Percentiles rank a stretch among this genome's conserved stretches.
Conservation (phyloP, 768 basidiomycete genomes). For the Fomitopsis serialis region DNA sequence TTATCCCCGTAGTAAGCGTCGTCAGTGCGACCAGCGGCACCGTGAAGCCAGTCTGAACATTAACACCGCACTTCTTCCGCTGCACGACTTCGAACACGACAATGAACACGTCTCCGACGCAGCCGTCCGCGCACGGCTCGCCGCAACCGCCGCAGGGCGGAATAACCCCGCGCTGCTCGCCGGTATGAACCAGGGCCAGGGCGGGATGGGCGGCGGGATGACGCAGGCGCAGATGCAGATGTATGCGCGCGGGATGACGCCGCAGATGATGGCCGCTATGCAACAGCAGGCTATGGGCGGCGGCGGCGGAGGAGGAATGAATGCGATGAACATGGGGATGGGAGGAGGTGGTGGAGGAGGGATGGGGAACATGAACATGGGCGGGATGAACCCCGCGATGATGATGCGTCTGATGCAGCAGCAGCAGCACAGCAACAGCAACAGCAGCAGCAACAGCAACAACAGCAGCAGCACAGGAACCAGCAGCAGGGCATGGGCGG, state of each 20-base stretch:
- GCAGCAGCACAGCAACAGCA: constrained; percentile 11
- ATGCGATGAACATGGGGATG: constrained; percentile 8
- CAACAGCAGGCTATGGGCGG: constrained; percentile 5
- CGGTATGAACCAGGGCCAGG: background rate
- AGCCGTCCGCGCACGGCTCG: background rate
- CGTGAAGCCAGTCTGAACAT: background rate
- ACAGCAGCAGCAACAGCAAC: constrained; percentile 9
- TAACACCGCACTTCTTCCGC: background rate
- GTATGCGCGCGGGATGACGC: constrained; percentile 15
- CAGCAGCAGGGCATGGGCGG: background rate
- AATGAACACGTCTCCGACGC: background rate
- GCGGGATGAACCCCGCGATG: constrained; percentile 9
- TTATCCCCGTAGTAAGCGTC: background rate
- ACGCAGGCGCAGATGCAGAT: constrained; percentile 12
- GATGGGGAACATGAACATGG: constrained; percentile 18
- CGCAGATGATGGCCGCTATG: constrained; percentile 11
- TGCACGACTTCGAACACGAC: background rate
- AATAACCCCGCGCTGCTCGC: constrained; percentile 18
- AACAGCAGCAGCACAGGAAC: constrained; percentile 8
- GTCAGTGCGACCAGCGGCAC: background rate
- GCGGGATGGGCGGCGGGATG: constrained; percentile 1
- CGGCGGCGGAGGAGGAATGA: background rate
- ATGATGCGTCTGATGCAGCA: constrained; percentile 5
- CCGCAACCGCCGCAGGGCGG: background rate
- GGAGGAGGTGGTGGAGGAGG: constrained; percentile 13